Evolutionary conservation across 2,329 filamentous ascomycete species (phyloP), one percentile per base, ranked within the genome.

Genomic region (Cordyceps militaris): DNA sequence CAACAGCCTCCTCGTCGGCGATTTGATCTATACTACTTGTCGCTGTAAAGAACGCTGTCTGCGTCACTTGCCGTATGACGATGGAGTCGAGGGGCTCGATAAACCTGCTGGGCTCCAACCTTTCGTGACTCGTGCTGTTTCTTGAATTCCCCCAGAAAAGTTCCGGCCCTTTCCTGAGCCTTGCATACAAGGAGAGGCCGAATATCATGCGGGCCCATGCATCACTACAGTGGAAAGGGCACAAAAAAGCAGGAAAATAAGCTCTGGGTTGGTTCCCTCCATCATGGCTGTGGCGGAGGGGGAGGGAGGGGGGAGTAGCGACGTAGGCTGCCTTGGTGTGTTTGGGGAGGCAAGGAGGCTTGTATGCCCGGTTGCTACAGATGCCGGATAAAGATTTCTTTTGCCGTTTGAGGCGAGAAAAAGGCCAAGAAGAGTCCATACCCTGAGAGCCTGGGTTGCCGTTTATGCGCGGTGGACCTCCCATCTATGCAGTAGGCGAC

Each of bases 391-490:
- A 49, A 30, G 19, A 26, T 23, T 21, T 32, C 28, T 13, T 30
- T 28, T 3, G 24, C n/a, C 23, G 23, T 56, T 30, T 38, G 32
- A 43, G 53, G 53, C 13, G 3, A 19, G 16, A 8, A 40, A 14
- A n/a, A 42, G 32, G 23, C 34, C 46, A 56, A 42, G 10, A 30
- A 42, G 26, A 44, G 44, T 51, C 16, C 23, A 26, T 42, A 56
- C 34, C 54, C 54, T 56, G 36, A 49, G 34, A 19, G 14, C 46
- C 42, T 56, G 54, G 34, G 21, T 32, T 56, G 42, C 44, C 54
- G 54, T 49, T 56, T 49, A 56, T 56, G 54, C 54, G 54, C 49
- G 46, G 54, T 47, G 36, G 32, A 40, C 43, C 44, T 14, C 26
- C 36, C 53, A 43, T 23, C 26, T 30, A 49, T 49, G 19, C 32